Conservation (phyloP, 2,329 filamentous ascomycete genomes). For the Pestalotiopsis sp. region DNA sequence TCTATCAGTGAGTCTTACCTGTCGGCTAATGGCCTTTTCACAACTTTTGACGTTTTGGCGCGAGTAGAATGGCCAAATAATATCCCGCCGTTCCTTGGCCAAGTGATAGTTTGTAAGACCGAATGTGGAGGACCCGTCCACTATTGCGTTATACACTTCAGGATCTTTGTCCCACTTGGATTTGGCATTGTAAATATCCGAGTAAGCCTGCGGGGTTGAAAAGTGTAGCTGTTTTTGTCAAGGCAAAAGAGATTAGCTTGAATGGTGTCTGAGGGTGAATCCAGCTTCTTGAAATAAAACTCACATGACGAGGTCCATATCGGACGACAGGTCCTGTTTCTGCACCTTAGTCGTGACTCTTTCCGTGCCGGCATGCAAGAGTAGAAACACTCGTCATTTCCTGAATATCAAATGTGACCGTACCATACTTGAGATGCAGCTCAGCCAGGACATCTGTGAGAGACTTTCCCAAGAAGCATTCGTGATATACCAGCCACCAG, state of each 20-base stretch:
- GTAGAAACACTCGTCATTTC: no score
- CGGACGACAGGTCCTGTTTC: constrained; percentile 2
- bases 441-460: background rate
- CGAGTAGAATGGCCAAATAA: constrained; percentile 1
- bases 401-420: no score
- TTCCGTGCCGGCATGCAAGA: no score
- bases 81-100: constrained; percentile 1
- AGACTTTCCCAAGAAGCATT: constrained; percentile 2
- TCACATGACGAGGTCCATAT: background rate
- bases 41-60: background rate
- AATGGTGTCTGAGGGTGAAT: no score
- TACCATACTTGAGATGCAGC: background rate
- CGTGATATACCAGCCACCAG: constrained; percentile 4
- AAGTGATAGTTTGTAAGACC: background rate
- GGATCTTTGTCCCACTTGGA: background rate
- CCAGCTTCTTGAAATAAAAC: no score
- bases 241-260: background rate
- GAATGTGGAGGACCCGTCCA: background rate
- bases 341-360: background rate
- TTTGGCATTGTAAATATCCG: background rate
- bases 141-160: constrained; percentile 6
- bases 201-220: constrained; percentile 4
- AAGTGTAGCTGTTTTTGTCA: background rate
- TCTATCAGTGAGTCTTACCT: background rate
- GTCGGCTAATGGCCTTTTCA: constrained; percentile 2